Evolutionary conservation across 805 yeast species (phyloP).

Genomic region (Cyberlindnera bimundalis): DNA sequence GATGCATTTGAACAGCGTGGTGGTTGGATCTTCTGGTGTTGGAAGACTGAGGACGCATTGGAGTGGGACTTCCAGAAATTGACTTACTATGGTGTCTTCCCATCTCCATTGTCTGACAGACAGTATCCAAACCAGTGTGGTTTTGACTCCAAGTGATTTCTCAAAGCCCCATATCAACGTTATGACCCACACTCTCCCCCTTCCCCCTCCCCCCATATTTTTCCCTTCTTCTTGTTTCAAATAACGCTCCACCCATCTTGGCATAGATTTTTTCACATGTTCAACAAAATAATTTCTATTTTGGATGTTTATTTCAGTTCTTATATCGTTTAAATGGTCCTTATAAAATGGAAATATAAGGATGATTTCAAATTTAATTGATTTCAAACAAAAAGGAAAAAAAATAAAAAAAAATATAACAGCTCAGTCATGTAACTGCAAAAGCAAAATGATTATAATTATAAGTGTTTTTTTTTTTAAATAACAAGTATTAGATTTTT

Average conservation of each 20-base stretch:
- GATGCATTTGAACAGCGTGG: constrained; percentile 72
- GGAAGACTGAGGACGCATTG: constrained; percentile 77
- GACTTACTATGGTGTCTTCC: constrained; percentile 59
- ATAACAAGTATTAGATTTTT: too few relatives aligned
- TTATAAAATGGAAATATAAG: too few relatives aligned
- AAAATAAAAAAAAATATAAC: too few relatives aligned
- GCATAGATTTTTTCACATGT: not conserved
- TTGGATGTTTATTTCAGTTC: not conserved
- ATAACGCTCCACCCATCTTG: not conserved
- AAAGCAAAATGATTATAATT: too few relatives aligned
- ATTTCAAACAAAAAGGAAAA: not conserved
- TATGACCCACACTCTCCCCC: not conserved
- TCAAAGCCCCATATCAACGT: not conserved
- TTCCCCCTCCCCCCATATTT: not conserved
- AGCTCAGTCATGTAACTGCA: too few relatives aligned
- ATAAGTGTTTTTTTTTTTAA: too few relatives aligned
- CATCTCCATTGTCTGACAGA: constrained; percentile 73
- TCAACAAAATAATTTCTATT: not conserved
- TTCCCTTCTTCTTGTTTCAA: not conserved
- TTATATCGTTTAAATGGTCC: not conserved
- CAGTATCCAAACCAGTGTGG: constrained; percentile 66
- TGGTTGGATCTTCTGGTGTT: constrained; percentile 95
- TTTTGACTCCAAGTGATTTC: not conserved
- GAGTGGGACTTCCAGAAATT: constrained; percentile 85
- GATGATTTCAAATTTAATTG: too few relatives aligned